Evolutionary conservation across 768 basidiomycete species (phyloP), one percentile per base, ranked within the genome.

Genomic region (Hortiboletus campestris): DNA sequence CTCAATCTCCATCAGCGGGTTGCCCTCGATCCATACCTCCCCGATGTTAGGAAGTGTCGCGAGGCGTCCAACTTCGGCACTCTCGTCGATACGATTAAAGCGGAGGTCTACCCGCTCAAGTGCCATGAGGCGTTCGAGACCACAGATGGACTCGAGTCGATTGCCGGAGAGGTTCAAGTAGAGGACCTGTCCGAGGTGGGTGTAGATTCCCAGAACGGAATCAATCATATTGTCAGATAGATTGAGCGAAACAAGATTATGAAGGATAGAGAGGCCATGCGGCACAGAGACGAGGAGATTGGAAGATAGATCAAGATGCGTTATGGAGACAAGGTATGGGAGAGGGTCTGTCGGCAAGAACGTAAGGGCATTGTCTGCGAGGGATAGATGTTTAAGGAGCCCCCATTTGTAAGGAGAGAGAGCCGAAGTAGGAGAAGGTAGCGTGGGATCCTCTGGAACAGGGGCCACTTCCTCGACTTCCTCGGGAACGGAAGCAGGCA

Each of bases 191-290:
- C 91, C 91, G 36, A 98, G 80, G 49, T 85, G 83, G 36, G 82
- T 81, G 66, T 94, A 90, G 55, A 97, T 91, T 29, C 91, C 89
- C 5, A 94, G 82, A 17, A 98, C 88, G 17, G 95, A 94, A 69
- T 96, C 94, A 62, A 99, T 94, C 84, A 99, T 92, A 75, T 99
- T 99, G 72, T 95, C 89, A 16, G 91, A 80, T n/a, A 99, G 83
- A 72, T 97, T 95, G 63, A 99, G 86, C n/a, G 89, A 91, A 51
- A 84, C 72, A 49, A 99, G 88, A 59, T 86, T 89, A 65, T 86
- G 83, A 22, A 99, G 81, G 6, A 77, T 67, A 16, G 84, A 80
- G 32, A 96, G 80, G 20, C 87, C 89, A 2, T 86, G 70, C 1
- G 94, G 94, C n/a, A 95, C 80, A 31, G 91, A 89, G 40, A 94